Evolutionary conservation across 2,329 filamentous ascomycete species (phyloP), one percentile per base, ranked within the genome.

Genomic region (Trichoderma aggressivum): DNA sequence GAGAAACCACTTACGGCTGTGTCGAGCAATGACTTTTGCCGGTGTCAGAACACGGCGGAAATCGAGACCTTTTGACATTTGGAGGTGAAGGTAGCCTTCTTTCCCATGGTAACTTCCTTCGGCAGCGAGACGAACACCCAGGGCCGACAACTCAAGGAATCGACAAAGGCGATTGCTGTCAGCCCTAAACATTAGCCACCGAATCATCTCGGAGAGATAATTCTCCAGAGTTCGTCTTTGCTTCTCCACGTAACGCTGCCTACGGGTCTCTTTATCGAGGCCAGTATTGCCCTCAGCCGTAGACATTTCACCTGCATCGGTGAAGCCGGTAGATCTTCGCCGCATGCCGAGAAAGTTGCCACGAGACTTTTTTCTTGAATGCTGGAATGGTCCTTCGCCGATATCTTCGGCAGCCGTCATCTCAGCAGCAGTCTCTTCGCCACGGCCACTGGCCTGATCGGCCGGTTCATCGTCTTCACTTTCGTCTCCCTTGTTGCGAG

Each of bases 101-200:
- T 99, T 99, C 72, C 96, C 97, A 78, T 99, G 96, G 77, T 98
- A 98, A 76, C 94, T 97, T 32, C 94, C 94, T 81, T 99, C 97
- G 0, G 95, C 94, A 28, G 96, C 96, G 63, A 99, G 88, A 61
- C 97, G 91, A 63, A 99, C 94, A 26, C 96, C 96, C 6, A 99
- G 86, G 0, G 97, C 95, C 24, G 96, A 99, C 10, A 99, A 85
- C 79, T 99, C 96, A 2, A 99, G 85, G 79, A 99, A 99, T 74
- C 97, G 96, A 82, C 96, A 99, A 5, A 99, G 85, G 11, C 96
- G 90, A 77, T 98, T 98, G 82, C 94, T 98, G 81, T 98, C 95
- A 7, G 96, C 91, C 59, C 95, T 90, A 82, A 99, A 99, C 82
- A 99, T 98, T 76, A 99, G 89, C 88, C 95, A 98, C 69, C 93